phyloP scores from a whole-genome alignment of 2,329 filamentous ascomycete genomes.

The Sporothrix mexicana region DNA sequence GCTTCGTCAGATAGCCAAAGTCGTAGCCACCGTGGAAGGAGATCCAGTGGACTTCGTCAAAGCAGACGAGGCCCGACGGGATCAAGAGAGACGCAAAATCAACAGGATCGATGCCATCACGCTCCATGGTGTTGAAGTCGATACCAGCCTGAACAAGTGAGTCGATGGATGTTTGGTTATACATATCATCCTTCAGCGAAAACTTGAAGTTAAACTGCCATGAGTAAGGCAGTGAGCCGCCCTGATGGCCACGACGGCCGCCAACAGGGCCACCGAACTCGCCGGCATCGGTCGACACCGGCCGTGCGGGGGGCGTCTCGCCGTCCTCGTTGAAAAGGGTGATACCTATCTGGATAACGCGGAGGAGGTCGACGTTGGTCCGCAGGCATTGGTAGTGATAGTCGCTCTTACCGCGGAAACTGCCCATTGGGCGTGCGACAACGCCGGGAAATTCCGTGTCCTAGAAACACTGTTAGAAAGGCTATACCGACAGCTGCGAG shows the following conservation, averaged over 20 bases:
- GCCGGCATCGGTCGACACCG: conserved; percentile 53
- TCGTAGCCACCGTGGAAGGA: conserved; percentile 98
- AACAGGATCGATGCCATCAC: conserved; percentile 86
- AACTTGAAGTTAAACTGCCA: conserved; percentile 99
- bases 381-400: conserved; percentile 98
- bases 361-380: conserved; percentile 95
- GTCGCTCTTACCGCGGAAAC: conserved; percentile 92
- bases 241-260: conserved; percentile 48
- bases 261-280: conserved; percentile 47
- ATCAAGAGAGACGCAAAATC: conserved; percentile 90
- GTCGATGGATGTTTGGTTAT: conserved; percentile 91
- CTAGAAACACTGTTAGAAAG: conserved; percentile 52
- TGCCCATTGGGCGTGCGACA: conserved; percentile 91
- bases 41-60: conserved; percentile 91
- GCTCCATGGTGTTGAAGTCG: conserved; percentile 82
- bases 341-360: conserved; percentile 95
- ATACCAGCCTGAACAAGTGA: conserved; percentile 91
- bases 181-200: conserved; percentile 94
- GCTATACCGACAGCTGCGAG: conserved; percentile 1
- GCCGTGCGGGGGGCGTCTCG: conserved; percentile 78
- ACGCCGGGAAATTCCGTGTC: conserved; percentile 99
- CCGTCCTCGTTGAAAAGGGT: conserved; percentile 92
- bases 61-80: conserved; percentile 86
- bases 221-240: conserved; percentile 71
- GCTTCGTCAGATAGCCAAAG: conserved; percentile 95